Evolutionary conservation across 1,139 yeast species (phyloP), one percentile per base, ranked within the genome.

Genomic region (Candida buenavistaensis): DNA sequence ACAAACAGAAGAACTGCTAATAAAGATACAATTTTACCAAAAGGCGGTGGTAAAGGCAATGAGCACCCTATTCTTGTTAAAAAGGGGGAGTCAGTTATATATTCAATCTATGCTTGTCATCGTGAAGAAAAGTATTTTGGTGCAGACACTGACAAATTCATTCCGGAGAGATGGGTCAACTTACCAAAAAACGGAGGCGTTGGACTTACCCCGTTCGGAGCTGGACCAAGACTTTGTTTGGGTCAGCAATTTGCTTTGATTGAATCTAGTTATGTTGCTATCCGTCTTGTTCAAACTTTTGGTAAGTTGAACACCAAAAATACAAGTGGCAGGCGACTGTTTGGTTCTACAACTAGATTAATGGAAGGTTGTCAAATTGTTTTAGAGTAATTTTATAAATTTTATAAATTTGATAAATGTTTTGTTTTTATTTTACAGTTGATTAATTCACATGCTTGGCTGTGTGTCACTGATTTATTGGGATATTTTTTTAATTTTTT

Each of bases 11-110:
- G 81, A 36, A 53, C 58, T 20, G 70, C 77, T 14, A 51, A 54
- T 6, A 57, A 48, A 26, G 64, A 69, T 45, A 72, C 77, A 3
- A 56, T 64, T 4, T 54, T 73, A 27, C 79, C 79, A 9, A 55
- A 55, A 19, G 79, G 79, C n/a, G 78, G 78, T 12, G 79, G 79
- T 3, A 48, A 53, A 1, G 65, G 69, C 36, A 65, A 59, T n/a
- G 27, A 43, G 10, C 37, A 58, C 12, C 80, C 80, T 3, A 42
- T 75, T 4, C 60, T 66, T 39, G 54, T 75, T 14, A 58, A 58
- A 30, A 71, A 72, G 62, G 68, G 79, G 22, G 62, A 69, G 9
- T 51, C 54, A 5, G 68, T 74, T 12, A 52, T 57, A 10, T 75
- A 71, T 54, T 41, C 63, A 13, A 68, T 72, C 3, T 70, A 59